Conservation (phyloP, 106 monocot genomes). For the Platanthera guangdongensis region DNA sequence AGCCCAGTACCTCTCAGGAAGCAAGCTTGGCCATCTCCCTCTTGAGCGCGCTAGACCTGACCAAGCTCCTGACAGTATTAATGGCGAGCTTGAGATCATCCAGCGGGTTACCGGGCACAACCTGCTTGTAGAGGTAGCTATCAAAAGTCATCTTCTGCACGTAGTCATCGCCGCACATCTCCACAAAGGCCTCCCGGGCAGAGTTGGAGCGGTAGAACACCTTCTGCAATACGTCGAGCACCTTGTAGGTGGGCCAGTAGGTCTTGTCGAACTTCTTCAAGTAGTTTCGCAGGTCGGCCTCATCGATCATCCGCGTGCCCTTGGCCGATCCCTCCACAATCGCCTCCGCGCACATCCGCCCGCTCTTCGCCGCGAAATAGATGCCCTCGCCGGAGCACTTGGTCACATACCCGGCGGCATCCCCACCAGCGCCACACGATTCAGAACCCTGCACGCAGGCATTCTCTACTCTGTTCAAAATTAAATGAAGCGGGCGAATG, state of each 20-base stretch:
- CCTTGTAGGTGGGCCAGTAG: constrained; percentile 99
- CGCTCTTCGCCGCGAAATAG: constrained; percentile 94
- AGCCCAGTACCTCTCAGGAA: neutral
- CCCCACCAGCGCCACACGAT: constrained; percentile 66
- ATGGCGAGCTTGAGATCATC: constrained; percentile 85
- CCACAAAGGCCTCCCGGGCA: constrained; percentile 65
- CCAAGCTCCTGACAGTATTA: constrained; percentile 84
- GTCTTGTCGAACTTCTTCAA: constrained; percentile 65
- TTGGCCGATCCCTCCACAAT: constrained; percentile 60
- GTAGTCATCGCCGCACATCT: constrained; percentile 84
- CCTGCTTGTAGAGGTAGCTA: constrained; percentile 89
- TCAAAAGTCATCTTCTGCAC: constrained; percentile 99
- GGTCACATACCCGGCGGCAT: constrained; percentile 91
- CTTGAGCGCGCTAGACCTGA: constrained; percentile 70
- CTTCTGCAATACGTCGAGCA: constrained; percentile 94
- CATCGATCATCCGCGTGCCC: constrained; percentile 63
- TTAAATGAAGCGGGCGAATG: too few relatives aligned
- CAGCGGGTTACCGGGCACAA: constrained; percentile 79
- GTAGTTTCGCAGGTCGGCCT: constrained; percentile 70
- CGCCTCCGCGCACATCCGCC: constrained; percentile 83
- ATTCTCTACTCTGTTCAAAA: neutral
- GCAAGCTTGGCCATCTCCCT: constrained; percentile 65
- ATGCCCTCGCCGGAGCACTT: constrained; percentile 99
- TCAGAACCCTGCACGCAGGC: constrained; percentile 26
- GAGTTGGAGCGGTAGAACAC: constrained; percentile 92